Evolutionary conservation across 208 protist species (phyloP), one percentile per base, ranked within the genome.

Genomic region (Crithidia mellificae): DNA sequence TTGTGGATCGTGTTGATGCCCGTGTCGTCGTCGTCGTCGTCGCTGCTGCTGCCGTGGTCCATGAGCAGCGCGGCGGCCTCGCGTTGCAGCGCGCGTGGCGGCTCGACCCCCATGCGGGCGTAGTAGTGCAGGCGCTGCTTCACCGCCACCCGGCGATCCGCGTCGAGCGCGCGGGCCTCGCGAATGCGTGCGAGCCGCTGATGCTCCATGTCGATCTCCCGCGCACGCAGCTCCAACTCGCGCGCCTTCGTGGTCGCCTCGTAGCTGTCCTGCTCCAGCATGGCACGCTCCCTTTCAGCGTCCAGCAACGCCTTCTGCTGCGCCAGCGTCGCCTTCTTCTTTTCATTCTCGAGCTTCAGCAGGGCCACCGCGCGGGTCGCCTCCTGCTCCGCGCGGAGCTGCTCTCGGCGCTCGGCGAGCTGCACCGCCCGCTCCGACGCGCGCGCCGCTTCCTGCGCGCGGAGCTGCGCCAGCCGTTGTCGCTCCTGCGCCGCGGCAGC

Each of bases 181-280:
- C 82, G 81, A 27, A 77, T 73, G 25, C 72, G 63, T 17, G 72
- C 71, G 3, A 90, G 57, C 5, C 65, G 41, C 46, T 72, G 38
- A 17, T 87, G 82, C 65, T 90, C 87, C 39, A 90, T 68, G 24
- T 88, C 81, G 15, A 91, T 80, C 62, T 94, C 83, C 5, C 78
- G 66, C 2, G 38, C 65, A 19, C 75, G 71, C 51, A 94, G 68
- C 54, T 65, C 54, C 1, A 90, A 51, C 67, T 80, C 81, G 14
- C 79, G 79, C 9, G 78, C 70, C 61, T 80, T 88, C 24, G 70
- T 56, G 0, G 71, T 58, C 20, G 63, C 72, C 24, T 92, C 79
- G 63, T 82, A 80, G 36, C 43, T 74, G 22, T 74, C 59, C 36
- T 84, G 83, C 52, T 87, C 85, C 62, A 64, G 68, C 49, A 64